Percentiles rank a stretch among this genome's conserved stretches.
Evolutionary conservation across 164 flowering plant species (phyloP).

Genomic region (Hamamelis virginiana): DNA sequence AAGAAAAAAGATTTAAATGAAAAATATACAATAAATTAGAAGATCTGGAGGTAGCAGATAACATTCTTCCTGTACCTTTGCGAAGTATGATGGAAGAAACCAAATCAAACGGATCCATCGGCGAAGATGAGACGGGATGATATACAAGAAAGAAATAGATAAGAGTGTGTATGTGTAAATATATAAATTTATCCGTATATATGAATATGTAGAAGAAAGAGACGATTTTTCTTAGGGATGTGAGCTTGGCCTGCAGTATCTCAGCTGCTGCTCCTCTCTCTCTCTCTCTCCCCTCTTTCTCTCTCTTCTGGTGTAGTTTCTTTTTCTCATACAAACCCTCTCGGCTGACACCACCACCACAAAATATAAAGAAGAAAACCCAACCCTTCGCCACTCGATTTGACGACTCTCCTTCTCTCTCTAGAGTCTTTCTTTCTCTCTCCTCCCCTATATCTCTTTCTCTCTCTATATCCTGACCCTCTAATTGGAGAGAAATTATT

Average conservation of each 20-base stretch:
- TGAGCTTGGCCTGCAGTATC: constrained; percentile 1
- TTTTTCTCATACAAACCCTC: neutral
- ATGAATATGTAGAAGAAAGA: neutral
- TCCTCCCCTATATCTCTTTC: too few species aligned
- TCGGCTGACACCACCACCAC: constrained; percentile 25
- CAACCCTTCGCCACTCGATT: constrained; percentile 31
- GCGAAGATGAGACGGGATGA: neutral
- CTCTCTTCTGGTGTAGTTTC: neutral
- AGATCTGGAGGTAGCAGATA: constrained; percentile 3
- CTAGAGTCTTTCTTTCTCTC: too few species aligned
- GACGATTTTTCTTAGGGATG: neutral
- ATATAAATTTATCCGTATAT: neutral
- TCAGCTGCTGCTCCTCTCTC: neutral
- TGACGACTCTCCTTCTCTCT: constrained; percentile 4
- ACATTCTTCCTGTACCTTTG: constrained; percentile 33
- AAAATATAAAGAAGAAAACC: constrained; percentile 16
- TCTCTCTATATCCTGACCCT: too few species aligned
- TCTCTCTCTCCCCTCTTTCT: neutral
- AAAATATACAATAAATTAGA: neutral
- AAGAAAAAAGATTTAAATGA: neutral
- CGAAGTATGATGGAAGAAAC: constrained; percentile 26
- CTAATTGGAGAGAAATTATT: too few species aligned
- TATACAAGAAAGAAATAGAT: too few species aligned
- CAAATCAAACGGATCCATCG: constrained; percentile 44
- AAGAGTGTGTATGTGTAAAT: neutral